Percentiles rank a stretch among this genome's conserved stretches.
These are phyloP conservation scores for Solanum hybrid DNA, from an alignment of 305 asterid species.

Conservation along the genomic window DNA sequence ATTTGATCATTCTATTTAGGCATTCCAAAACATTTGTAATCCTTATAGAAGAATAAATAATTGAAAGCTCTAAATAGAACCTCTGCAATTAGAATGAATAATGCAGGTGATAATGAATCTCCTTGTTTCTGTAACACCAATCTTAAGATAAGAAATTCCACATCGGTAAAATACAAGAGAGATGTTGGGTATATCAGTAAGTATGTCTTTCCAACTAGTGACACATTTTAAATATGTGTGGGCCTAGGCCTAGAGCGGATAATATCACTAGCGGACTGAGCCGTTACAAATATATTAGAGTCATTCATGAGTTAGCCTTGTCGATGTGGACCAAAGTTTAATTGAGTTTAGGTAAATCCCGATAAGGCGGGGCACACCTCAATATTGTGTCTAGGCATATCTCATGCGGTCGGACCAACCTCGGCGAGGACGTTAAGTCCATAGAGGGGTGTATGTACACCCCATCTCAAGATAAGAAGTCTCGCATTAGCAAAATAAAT, in stretches of 20 bases:
- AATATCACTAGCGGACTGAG: background rate
- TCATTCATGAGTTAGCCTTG: background rate
- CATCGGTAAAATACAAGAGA: background rate
- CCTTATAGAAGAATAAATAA: background rate
- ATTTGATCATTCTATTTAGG: background rate
- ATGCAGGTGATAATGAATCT: background rate
- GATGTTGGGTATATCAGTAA: background rate
- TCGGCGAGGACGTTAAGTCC: background rate
- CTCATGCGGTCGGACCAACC: background rate
- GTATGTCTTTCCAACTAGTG: background rate
- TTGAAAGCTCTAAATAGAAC: background rate
- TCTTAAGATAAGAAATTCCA: background rate
- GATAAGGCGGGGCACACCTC: background rate
- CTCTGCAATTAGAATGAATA: background rate
- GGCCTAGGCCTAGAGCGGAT: background rate
- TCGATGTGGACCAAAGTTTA: background rate
- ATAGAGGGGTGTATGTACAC: background rate
- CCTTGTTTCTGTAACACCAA: background rate
- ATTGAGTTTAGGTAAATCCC: background rate
- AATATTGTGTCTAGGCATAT: background rate
- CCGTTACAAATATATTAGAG: background rate
- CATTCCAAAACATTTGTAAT: background rate
- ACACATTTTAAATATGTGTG: too few relatives aligned
- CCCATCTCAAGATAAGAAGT: background rate
- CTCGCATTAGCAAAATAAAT: background rate